phyloP scores from a whole-genome alignment of 441 rosid species.

The Pelargonium australe region DNA sequence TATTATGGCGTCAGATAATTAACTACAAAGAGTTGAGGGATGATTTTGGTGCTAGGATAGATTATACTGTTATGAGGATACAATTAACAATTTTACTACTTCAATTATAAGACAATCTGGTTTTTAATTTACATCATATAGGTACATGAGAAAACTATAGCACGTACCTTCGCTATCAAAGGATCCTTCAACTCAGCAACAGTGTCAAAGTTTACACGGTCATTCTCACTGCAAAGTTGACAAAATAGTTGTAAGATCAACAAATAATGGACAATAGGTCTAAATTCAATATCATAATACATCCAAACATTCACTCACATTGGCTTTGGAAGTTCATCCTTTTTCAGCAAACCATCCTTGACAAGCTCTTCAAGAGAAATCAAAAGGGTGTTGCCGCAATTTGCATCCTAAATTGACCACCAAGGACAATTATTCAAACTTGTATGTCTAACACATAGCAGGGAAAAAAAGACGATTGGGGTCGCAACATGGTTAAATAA shows the following conservation, averaged over 20 bases:
- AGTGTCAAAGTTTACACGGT: conserved; percentile 52
- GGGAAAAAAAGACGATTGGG: not conserved
- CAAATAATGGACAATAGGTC: not conserved
- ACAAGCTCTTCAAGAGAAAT: conserved; percentile 92
- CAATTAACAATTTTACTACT: not conserved
- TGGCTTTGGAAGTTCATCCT: conserved; percentile 69
- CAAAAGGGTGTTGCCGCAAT: conserved; percentile 84
- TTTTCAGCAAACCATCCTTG: conserved; percentile 60
- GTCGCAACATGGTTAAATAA: not conserved
- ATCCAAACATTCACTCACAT: conserved; percentile 33
- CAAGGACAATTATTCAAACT: not conserved
- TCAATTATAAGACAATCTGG: not conserved
- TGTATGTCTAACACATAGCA: not conserved
- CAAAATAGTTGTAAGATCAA: conserved; percentile 9
- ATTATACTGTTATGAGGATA: conserved; percentile 1
- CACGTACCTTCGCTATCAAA: conserved; percentile 60
- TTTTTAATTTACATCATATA: conserved; percentile 1
- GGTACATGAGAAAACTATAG: not conserved
- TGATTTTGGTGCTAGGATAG: conserved; percentile 6
- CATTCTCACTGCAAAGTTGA: conserved; percentile 42
- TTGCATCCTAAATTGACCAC: conserved; percentile 63
- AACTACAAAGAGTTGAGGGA: not conserved
- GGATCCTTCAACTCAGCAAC: conserved; percentile 65
- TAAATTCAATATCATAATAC: conserved; percentile 6
- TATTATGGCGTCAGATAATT: not conserved